Evolutionary conservation across 306 rosid genomes (phyloP), one percentile per base, ranked within the genome.

Genomic region (Ormosia emarginata): DNA sequence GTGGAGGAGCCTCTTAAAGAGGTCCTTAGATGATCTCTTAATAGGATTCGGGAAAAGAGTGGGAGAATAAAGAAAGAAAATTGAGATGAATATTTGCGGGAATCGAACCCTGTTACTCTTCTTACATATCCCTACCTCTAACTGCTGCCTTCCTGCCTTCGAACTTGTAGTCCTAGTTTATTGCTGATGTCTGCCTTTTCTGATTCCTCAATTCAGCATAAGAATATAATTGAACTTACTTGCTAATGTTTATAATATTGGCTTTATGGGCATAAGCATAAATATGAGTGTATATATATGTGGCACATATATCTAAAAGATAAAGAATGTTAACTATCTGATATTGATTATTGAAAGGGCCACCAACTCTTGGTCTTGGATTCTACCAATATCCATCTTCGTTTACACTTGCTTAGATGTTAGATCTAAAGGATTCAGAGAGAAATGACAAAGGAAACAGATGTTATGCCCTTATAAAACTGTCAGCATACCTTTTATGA

Each of bases 101-200:
- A n/a, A n/a, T n/a, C n/a, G n/a, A n/a, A n/a, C n/a, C n/a, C n/a
- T n/a, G n/a, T n/a, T n/a, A n/a, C n/a, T n/a, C n/a, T n/a, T n/a
- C n/a, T n/a, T n/a, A n/a, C n/a, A n/a, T n/a, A n/a, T n/a, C n/a
- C n/a, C n/a, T n/a, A n/a, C n/a, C n/a, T n/a, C n/a, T n/a, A n/a
- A n/a, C n/a, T n/a, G n/a, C n/a, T n/a, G n/a, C n/a, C n/a, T n/a
- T n/a, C n/a, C n/a, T n/a, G n/a, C n/a, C n/a, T n/a, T n/a, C n/a
- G n/a, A n/a, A n/a, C n/a, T n/a, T n/a, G n/a, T n/a, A n/a, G n/a
- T 71, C 14, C 30, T 71, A 8, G 39, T 83, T 75, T 75, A 80
- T 79, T 79, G 62, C 40, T 79, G 0, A 41, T 66, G 46, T 7
- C 82, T 70, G 30, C 67, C 74, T n/a, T 77, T 75, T 61, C 71